phyloP scores from a whole-genome alignment of 805 yeast genomes.

The Starmerella khaoyaiensis region DNA sequence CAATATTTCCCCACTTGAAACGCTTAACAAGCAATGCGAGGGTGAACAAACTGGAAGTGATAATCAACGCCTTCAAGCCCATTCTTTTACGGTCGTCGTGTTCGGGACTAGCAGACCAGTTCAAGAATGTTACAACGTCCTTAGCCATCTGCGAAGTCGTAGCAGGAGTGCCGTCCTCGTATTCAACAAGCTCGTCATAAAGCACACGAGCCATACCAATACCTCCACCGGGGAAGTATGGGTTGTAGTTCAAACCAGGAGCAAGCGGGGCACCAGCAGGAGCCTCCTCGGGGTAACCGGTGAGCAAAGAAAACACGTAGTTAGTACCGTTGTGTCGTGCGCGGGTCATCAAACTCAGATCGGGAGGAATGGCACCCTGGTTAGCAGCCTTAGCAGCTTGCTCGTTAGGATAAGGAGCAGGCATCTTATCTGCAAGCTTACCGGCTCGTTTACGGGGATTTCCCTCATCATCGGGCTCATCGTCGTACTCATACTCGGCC shows the following conservation, averaged over 20 bases:
- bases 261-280: conserved; percentile 95
- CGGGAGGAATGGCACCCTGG: conserved; percentile 98
- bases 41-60: conserved; percentile 66
- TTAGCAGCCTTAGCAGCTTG: conserved; percentile 99
- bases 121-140: conserved; percentile 88
- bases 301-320: conserved; percentile 84
- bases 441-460: conserved; percentile 97
- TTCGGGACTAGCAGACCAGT: conserved; percentile 98
- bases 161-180: conserved; percentile 98
- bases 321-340: conserved; percentile 98
- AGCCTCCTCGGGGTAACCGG: conserved; percentile 97
- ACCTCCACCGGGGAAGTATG: conserved; percentile 99
- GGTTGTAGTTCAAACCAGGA: conserved; percentile 94
- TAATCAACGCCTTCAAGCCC: conserved; percentile 84
- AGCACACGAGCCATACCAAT: conserved; percentile 98
- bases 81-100: conserved; percentile 95
- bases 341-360: conserved; percentile 89
- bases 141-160: conserved; percentile 98
- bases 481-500: conserved; percentile 94
- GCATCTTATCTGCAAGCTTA: conserved; percentile 89
- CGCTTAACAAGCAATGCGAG: conserved; percentile 84
- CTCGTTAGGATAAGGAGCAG: conserved; percentile 92
- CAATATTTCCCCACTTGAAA: conserved; percentile 95
- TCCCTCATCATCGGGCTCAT: conserved; percentile 92
- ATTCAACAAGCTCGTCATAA: conserved; percentile 94